Base-by-base conservation (phyloP, 2,329 filamentous ascomycete species). In the Aspergillus melleus region DNA sequence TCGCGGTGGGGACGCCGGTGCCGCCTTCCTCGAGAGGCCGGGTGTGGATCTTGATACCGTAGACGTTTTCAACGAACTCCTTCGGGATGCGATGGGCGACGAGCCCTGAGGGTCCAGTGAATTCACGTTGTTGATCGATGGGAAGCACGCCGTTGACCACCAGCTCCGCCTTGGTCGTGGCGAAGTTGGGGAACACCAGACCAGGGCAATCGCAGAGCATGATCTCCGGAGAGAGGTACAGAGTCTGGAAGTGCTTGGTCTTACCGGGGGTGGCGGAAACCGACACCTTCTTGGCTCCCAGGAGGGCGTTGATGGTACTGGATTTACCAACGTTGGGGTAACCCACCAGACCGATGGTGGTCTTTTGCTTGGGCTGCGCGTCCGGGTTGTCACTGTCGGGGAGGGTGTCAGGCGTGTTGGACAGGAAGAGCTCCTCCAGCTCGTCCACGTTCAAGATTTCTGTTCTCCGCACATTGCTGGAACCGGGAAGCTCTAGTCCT, bases 261-360 rank as follows among this genome's bases (percentile, higher is more conserved):
- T 99, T 99, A 74, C 95, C 95, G 4, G 95, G 95, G 1, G 95
- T 99, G 14, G 94, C 90, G 16, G 95, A 99, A 44, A 99, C 96
- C 0, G 94, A 98, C 6, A 99, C 95, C 80, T 98, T 99, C 81
- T 98, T 99, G 57, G 95, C 89, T 54, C 96, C 96, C 60, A 98
- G 93, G n/a, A 99, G 85, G 47, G 95, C 94, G 80, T 99, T 99
- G 83, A 99, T 99, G 16, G 95, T 99, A 52, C 93, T 97, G 1
- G 96, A 99, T 80, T 99, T 99, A 79, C 95, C 95, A 64, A 99
- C 95, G 80, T 99, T 99, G 71, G 95, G 95, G 78, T 99, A 99
- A 60, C 95, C 95, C 42, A 99, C 95, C 20, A 99, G 83, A 68
- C 95, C 95, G 67, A 99, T 95, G 65, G 92, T 88, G 4, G 93